A percentile compares a stretch with the other conserved stretches of the same genome.
Evolutionary conservation across 148 eudicot genomes (phyloP).

Genomic region (Camellia sinensis): DNA sequence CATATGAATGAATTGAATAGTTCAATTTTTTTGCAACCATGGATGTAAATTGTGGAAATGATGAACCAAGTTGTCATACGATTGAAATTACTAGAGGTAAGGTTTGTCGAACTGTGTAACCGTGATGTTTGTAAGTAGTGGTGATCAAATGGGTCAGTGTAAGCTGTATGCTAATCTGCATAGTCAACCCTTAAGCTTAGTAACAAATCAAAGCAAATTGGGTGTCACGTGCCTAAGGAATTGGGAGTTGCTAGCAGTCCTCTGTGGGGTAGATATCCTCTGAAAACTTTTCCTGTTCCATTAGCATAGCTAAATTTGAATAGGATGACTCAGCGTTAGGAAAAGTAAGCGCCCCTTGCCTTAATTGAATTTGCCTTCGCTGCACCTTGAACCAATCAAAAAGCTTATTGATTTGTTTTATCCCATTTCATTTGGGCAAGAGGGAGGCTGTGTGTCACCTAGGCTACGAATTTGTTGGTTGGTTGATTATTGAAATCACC

Average conservation of each 20-base stretch:
- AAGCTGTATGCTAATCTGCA: neutral
- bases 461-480: no score
- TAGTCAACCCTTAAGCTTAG: neutral
- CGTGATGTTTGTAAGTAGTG: neutral
- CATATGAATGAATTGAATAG: neutral
- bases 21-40: neutral
- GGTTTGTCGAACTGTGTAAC: neutral
- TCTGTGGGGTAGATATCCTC: neutral
- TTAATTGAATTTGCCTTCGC: no score
- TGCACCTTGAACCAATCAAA: no score
- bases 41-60: neutral
- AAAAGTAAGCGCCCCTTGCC: no score
- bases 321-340: no score
- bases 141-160: neutral
- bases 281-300: no score
- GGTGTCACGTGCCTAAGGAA: neutral
- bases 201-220: neutral
- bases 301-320: no score
- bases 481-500: no score
- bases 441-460: no score
- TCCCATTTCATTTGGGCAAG: no score
- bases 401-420: no score
- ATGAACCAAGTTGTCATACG: neutral
- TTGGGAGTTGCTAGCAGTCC: neutral
- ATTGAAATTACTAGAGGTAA: neutral